phyloP scores from a whole-genome alignment of 441 rosid species.

The Omphalea diandra region DNA sequence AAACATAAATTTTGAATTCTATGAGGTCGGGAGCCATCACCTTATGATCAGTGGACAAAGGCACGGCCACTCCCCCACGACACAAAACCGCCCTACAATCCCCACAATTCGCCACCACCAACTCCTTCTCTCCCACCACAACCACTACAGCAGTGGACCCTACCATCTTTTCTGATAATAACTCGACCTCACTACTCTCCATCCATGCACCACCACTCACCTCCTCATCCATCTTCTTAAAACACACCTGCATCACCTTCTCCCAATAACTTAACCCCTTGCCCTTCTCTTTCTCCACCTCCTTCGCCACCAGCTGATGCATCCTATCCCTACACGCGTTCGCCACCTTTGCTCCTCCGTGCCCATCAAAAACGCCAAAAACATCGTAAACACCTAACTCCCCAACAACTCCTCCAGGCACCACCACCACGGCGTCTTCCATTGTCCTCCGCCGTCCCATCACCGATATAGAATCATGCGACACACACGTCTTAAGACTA shows the following conservation, averaged over 20 bases:
- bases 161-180: neutral
- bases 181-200: neutral
- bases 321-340: slow-evolving; percentile 28
- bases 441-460: slow-evolving; percentile 37
- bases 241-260: slow-evolving; percentile 32
- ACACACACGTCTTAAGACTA: slow-evolving; percentile 13
- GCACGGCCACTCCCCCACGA: slow-evolving; percentile 23
- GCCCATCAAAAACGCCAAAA: slow-evolving; percentile 39
- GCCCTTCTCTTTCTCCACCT: slow-evolving; percentile 21
- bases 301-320: slow-evolving; percentile 33
- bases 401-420: slow-evolving; percentile 21
- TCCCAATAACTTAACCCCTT: slow-evolving; percentile 29
- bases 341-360: slow-evolving; percentile 33
- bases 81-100: slow-evolving; percentile 33
- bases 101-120: slow-evolving; percentile 39
- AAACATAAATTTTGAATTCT: too few relatives aligned
- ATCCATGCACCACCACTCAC: neutral
- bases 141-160: slow-evolving; percentile 39
- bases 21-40: too few relatives aligned
- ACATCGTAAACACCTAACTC: slow-evolving; percentile 29
- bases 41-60: slow-evolving; percentile 30
- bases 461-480: slow-evolving; percentile 35
- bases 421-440: slow-evolving; percentile 37
- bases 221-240: slow-evolving; percentile 40
- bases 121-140: slow-evolving; percentile 31